These are phyloP conservation scores for Eucalyptus caleyi DNA, from an alignment of 345 rosid genomes.

Conservation along the genomic window DNA sequence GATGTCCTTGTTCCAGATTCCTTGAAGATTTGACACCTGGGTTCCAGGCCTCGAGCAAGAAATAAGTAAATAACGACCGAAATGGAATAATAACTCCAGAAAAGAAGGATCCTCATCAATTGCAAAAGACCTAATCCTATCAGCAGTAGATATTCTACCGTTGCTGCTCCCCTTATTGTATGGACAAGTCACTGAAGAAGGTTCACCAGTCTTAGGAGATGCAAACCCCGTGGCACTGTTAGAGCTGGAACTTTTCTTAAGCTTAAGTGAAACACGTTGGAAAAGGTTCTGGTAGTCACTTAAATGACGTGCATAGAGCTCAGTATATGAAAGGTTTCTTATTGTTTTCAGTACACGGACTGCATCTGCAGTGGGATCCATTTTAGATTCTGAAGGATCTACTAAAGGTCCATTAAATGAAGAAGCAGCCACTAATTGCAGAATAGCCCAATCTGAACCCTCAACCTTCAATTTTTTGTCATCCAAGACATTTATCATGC, in stretches of 20 bases:
- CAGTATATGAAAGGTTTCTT: conserved; percentile 40
- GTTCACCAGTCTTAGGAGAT: background rate
- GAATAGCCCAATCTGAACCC: conserved; percentile 70
- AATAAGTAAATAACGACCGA: conserved; percentile 77
- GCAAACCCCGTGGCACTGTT: background rate
- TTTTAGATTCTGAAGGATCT: conserved; percentile 61
- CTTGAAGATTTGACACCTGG: conserved; percentile 88
- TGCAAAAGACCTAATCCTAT: conserved; percentile 65
- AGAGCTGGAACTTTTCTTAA: conserved; percentile 23
- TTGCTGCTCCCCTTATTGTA: background rate
- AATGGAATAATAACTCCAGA: conserved; percentile 78
- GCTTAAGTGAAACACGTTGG: conserved; percentile 60
- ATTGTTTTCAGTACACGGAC: conserved; percentile 20
- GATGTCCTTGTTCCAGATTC: conserved; percentile 84
- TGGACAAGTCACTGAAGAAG: background rate
- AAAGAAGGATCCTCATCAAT: conserved; percentile 75
- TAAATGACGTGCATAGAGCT: conserved; percentile 56
- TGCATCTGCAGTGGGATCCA: conserved; percentile 42
- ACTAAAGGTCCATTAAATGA: conserved; percentile 79
- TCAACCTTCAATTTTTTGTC: conserved; percentile 58
- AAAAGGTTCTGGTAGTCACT: conserved; percentile 69
- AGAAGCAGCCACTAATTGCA: conserved; percentile 52
- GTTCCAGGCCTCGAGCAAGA: conserved; percentile 89
- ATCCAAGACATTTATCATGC: conserved; percentile 31
- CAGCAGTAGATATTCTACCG: conserved; percentile 38